Base-by-base conservation (phyloP, 352 stramenopile species). In the Thraustotheca clavata region DNA sequence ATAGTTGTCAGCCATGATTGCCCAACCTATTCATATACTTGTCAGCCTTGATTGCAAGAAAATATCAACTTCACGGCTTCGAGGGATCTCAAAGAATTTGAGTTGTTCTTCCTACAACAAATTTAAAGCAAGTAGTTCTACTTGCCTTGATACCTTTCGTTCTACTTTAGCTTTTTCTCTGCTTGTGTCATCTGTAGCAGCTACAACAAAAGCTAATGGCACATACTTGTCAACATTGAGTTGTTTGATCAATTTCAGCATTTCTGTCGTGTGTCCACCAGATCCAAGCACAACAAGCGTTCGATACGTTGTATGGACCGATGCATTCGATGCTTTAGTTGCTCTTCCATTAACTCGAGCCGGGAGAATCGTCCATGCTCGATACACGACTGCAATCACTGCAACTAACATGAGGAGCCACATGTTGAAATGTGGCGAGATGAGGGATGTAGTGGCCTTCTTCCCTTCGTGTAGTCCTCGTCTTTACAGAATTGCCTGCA, bases 211-310 rank as follows among this genome's bases (percentile, higher is more conserved):
- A 0, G 86, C 75, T 26, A 98, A 76, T 0, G 89, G 88, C 33
- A 75, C 72, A 69, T 98, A 98, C 6, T 81, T 34, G 1, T 86
- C 71, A 16, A 75, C 69, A 71, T 92, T 74, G 12, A 98, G 61
- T 18, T 77, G 69, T 73, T 91, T 87, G 49, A 97, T 86, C 62
- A 98, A 79, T 70, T 91, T 90, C 20, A 98, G 76, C 83, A 98
- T 96, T 85, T 98, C 94, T 27, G 92, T 97, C 29, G 92, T 98
- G 73, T 98, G 94, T 31, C 94, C 94, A 34, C 83, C 85, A 0
- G 85, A 94, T 54, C 85, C 85, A 29, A 94, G 62, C n/a, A 92
- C 79, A n/a, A 83, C 83, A 76, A 94, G 89, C 22, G 81, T 81
- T 27, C 76, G 77, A 31, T 85, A 63, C 11, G 33, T 60, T 9